Base-by-base conservation (phyloP, 495 filamentous ascomycete species). In the Tuber calosporum region DNA sequence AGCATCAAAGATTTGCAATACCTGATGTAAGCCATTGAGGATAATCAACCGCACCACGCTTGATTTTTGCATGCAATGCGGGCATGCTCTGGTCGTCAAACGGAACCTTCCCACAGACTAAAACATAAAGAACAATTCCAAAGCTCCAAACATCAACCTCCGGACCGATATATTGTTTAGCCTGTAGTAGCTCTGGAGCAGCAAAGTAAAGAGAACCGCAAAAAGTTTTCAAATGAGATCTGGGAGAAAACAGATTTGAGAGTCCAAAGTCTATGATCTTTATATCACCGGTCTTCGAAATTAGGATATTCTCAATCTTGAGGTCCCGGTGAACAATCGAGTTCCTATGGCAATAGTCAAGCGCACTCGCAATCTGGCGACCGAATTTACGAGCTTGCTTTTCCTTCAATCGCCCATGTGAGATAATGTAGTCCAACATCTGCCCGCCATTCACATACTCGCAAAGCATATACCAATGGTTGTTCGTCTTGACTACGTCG, bases 401-500 rank as follows among this genome's bases (percentile, higher is more conserved):
- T 84, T 99, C 95, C 85, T 98, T 98, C 79, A 99, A 84, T 74
- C 94, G 90, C 69, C 95, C 96, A 81, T 99, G 95, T 19, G 93
- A 97, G 80, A 99, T 99, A 83, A 99, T 99, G 83, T 99, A 99
- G 84, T 99, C 95, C 66, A 99, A 88, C 95, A 99, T 99, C 83
- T 99, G 95, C 20, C 95, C 96, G 68, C 95, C 95, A 82, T 99
- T 97, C 83, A 99, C 96, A 82, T 97, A 97, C 84, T 99, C 95
- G 81, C 98, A 99, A 36, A 99, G 89, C 95, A 99, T 99, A 83
- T 99, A 99, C 95, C 95, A 99, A 82, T 99, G 95, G 83, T 97
- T 95, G 80, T 93, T 92, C 26, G 95, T 98, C 36, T 93, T 91
- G 70, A 97, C 89, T 20, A 97, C 93, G 84, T 99, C 95, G 74